These are phyloP conservation scores for Paramecium primaurelia DNA, from an alignment of 73 alveolate species.

Conservation along the genomic window DNA sequence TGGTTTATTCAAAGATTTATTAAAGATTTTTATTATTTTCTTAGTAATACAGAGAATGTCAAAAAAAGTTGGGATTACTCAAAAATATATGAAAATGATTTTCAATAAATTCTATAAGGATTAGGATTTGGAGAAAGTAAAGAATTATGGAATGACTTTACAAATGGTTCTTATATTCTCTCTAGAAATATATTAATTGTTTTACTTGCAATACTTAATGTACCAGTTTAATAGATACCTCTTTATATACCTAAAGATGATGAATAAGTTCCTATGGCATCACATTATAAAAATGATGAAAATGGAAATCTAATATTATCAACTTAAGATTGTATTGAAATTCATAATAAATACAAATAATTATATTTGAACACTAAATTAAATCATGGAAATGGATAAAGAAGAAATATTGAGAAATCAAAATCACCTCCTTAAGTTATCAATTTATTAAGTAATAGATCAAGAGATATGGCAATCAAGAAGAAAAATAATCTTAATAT, in stretches of 20 bases:
- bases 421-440: neutral
- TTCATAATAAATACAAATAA: neutral
- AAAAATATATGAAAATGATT: neutral
- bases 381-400: neutral
- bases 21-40: neutral
- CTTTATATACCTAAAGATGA: neutral
- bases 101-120: neutral
- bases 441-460: neutral
- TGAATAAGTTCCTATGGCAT: neutral
- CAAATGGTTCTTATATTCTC: neutral
- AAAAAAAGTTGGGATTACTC: neutral
- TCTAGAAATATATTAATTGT: neutral
- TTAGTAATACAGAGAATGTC: neutral
- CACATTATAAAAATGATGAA: neutral
- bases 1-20: neutral
- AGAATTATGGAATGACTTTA: neutral
- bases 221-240: neutral
- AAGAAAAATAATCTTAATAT: neutral
- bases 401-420: neutral
- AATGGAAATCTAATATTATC: neutral
- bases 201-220: neutral
- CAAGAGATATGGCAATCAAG: neutral
- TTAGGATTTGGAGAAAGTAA: neutral
- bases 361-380: neutral
- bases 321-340: neutral